Percentiles rank a stretch among this genome's conserved stretches.
These are phyloP conservation scores for Mortierella sp. DNA, from an alignment of 371 early-diverging fungal genomes.

Conservation along the genomic window DNA sequence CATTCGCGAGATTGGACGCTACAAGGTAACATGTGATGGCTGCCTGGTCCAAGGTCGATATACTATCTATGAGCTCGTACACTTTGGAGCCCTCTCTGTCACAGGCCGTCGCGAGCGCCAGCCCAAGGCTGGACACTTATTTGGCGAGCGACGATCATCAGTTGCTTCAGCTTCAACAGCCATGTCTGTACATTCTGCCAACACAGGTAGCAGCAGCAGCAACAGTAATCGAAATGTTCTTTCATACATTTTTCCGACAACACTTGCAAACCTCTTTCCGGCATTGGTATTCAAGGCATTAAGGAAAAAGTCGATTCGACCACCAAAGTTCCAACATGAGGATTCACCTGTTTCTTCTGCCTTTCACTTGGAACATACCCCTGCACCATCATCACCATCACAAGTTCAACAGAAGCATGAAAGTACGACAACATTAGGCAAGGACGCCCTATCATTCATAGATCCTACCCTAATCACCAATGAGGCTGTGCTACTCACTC, in stretches of 20 bases:
- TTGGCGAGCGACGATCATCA: slow-evolving; percentile 4
- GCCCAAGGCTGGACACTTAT: neutral
- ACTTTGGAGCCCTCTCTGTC: slow-evolving; percentile 35
- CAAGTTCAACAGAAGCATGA: neutral
- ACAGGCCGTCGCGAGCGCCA: slow-evolving; percentile 27
- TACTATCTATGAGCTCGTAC: slow-evolving; percentile 47
- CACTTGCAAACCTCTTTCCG: slow-evolving; percentile 42
- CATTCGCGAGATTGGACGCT: slow-evolving; percentile 51
- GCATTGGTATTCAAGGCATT: slow-evolving; percentile 43
- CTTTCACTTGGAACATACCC: slow-evolving; percentile 5
- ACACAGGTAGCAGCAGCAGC: neutral
- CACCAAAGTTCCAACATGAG: slow-evolving; percentile 44
- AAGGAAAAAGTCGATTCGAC: slow-evolving; percentile 32
- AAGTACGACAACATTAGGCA: neutral
- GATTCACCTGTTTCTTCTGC: slow-evolving; percentile 25
- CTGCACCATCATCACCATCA: slow-evolving; percentile 4
- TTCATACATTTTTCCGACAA: slow-evolving; percentile 32
- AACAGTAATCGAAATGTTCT: neutral
- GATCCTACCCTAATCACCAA: slow-evolving; percentile 35
- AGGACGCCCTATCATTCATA: neutral
- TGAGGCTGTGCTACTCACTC: slow-evolving; percentile 17
- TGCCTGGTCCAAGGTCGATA: slow-evolving; percentile 34
- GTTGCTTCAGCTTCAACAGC: neutral
- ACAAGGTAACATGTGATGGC: slow-evolving; percentile 45
- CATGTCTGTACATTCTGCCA: slow-evolving; percentile 2